Evolutionary conservation across 1,284 basidiomycete genomes (phyloP).

Genomic region (Cryptococcus sp.): DNA sequence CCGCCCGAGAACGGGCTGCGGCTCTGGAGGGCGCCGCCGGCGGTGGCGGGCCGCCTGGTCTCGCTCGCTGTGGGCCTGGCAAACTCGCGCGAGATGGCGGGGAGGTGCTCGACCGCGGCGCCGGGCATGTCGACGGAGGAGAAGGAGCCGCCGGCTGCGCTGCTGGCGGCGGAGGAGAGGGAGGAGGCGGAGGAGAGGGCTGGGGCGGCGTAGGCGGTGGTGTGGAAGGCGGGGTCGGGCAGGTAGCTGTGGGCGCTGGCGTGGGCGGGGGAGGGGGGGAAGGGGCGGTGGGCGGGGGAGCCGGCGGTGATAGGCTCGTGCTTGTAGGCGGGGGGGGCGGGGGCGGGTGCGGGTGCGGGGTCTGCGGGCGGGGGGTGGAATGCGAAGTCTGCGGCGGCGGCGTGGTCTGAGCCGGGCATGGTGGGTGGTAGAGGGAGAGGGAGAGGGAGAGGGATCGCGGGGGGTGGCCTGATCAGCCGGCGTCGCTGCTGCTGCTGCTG

Average conservation of each 20-base stretch:
- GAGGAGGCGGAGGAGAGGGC: constrained; percentile 27
- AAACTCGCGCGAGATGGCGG: constrained; percentile 47
- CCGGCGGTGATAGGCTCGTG: constrained; percentile 9
- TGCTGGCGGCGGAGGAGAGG: constrained; percentile 32
- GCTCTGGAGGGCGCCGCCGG: constrained; percentile 36
- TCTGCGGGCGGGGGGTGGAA: constrained; percentile 26
- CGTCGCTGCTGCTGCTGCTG: no score
- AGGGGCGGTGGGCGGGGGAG: constrained; percentile 6
- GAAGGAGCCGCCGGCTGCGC: constrained; percentile 27
- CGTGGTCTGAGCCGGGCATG: constrained; percentile 21
- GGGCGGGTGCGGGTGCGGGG: constrained; percentile 1
- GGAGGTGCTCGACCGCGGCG: constrained; percentile 15
- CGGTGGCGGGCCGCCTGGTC: constrained; percentile 43
- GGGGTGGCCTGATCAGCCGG: background rate
- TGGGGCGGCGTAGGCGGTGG: constrained; percentile 2
- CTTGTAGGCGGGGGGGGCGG: constrained; percentile 12
- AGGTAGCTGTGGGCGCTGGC: background rate
- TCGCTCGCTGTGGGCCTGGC: constrained; percentile 34
- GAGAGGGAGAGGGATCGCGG: background rate
- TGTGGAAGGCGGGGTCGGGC: constrained; percentile 1
- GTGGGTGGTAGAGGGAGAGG: background rate
- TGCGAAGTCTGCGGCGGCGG: constrained; percentile 32
- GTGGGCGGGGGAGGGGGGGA: constrained; percentile 8
- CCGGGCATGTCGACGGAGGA: constrained; percentile 30
- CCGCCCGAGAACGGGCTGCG: constrained; percentile 12